Evolutionary conservation across 1,284 basidiomycete species (phyloP).

Genomic region (Microbotryomycetes sp.): DNA sequence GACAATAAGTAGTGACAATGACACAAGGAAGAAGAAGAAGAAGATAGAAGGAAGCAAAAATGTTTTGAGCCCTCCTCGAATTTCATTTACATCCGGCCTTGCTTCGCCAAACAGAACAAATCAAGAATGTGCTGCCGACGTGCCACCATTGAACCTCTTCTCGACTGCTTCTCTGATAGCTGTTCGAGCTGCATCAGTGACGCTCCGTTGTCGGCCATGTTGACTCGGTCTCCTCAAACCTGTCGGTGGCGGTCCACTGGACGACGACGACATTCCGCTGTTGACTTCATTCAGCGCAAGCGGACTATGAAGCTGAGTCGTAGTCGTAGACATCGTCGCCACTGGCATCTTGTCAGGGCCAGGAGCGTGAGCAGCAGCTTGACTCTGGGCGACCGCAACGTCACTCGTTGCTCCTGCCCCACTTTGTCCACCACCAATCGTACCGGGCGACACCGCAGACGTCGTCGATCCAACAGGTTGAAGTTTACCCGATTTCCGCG

Average conservation of each 20-base stretch:
- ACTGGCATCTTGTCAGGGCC: background rate
- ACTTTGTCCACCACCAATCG: background rate
- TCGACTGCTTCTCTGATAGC: constrained; percentile 26
- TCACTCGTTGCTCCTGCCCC: no score
- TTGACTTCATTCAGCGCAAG: background rate
- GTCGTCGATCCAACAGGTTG: background rate
- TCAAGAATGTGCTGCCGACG: no score
- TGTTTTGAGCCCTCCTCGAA: no score
- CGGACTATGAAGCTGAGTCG: background rate
- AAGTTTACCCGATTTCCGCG: constrained; percentile 4
- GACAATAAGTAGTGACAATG: no score
- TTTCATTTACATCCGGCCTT: no score
- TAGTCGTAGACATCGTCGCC: background rate
- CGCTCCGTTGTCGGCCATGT: constrained; percentile 19
- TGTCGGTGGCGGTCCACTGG: background rate
- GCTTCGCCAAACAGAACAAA: no score
- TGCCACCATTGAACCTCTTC: no score
- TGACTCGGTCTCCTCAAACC: background rate
- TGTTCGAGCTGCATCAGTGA: constrained; percentile 27
- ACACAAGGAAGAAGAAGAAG: no score
- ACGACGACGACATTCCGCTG: background rate
- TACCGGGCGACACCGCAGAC: background rate
- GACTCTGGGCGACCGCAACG: background rate
- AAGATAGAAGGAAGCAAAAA: no score
- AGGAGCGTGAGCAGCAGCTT: background rate